Conservation (phyloP, 129 eudicot species). For the Mikania micrantha region DNA sequence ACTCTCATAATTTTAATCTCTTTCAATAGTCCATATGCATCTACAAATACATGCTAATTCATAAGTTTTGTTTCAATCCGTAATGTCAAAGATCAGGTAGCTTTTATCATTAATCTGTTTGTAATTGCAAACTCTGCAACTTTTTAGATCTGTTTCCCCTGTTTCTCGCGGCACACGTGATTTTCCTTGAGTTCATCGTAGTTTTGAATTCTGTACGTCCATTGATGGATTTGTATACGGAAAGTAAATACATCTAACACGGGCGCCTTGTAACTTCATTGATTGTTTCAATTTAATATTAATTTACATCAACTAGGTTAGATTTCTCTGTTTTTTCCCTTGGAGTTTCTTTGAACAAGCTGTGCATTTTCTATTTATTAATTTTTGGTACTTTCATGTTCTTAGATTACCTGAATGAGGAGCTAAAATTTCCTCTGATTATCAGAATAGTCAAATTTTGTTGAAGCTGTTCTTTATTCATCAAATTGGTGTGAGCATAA, state of each 20-base stretch:
- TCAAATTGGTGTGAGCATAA: not conserved
- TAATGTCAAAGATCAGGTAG: not conserved
- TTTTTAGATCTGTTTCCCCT: conserved; percentile 3
- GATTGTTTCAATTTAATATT: not conserved
- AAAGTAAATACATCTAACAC: conserved; percentile 3
- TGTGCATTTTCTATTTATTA: not conserved
- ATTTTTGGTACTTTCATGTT: not conserved
- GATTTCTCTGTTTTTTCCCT: conserved; percentile 4
- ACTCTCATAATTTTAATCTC: too few relatives aligned
- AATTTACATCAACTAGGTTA: not conserved
- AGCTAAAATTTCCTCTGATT: not conserved
- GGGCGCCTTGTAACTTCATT: conserved; percentile 6
- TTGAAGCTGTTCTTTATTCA: not conserved
- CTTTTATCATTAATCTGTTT: not conserved
- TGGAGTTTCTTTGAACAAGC: not conserved
- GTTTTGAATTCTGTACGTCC: not conserved
- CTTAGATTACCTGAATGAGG: not conserved
- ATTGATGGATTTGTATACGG: not conserved
- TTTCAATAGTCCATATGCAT: not conserved
- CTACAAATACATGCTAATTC: not conserved
- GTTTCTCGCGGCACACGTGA: not conserved
- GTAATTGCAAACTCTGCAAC: not conserved
- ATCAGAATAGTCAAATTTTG: too few relatives aligned
- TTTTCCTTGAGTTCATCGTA: not conserved
- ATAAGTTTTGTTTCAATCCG: not conserved